Conservation (phyloP, 2,329 filamentous ascomycete species). For the Monosporascus sp. region DNA sequence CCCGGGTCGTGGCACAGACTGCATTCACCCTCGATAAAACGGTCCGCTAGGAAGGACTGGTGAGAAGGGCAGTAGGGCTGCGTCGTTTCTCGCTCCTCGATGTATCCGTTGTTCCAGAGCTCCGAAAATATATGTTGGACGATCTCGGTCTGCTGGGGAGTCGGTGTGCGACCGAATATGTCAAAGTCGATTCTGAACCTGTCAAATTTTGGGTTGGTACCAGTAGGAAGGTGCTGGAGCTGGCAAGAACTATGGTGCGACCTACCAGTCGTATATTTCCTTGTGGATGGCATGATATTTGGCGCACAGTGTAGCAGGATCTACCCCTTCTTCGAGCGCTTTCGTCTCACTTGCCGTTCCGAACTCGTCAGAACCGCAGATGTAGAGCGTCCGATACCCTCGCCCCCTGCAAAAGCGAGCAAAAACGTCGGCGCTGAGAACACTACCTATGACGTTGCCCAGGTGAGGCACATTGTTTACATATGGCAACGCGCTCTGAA, state of each 20-base stretch:
- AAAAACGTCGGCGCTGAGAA: slow-evolving; percentile 47
- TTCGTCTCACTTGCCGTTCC: slow-evolving; percentile 10
- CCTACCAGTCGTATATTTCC: slow-evolving; percentile 75
- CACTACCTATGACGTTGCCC: slow-evolving; percentile 43
- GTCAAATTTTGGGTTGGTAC: slow-evolving; percentile 86
- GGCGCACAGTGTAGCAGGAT: slow-evolving; percentile 10
- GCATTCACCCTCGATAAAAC: slow-evolving; percentile 77
- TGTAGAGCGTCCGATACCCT: slow-evolving; percentile 10
- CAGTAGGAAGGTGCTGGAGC: neutral
- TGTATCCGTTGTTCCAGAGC: slow-evolving; percentile 81
- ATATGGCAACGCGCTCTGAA: slow-evolving; percentile 43
- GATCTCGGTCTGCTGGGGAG: slow-evolving; percentile 81
- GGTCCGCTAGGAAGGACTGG: slow-evolving; percentile 73
- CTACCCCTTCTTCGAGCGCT: slow-evolving; percentile 10
- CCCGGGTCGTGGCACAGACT: slow-evolving; percentile 67
- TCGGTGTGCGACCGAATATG: slow-evolving; percentile 90
- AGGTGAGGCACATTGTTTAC: slow-evolving; percentile 53
- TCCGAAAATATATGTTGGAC: slow-evolving; percentile 86
- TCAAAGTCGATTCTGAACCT: slow-evolving; percentile 97
- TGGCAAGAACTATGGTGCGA: neutral
- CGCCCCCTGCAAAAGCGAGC: slow-evolving; percentile 13
- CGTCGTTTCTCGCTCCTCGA: slow-evolving; percentile 79
- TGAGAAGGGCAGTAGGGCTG: slow-evolving; percentile 88
- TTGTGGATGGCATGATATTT: slow-evolving; percentile 54
- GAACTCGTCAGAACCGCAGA: slow-evolving; percentile 12